phyloP scores from a whole-genome alignment of 2,329 filamentous ascomycete species.

The Iodosphaeria phyllophila region DNA sequence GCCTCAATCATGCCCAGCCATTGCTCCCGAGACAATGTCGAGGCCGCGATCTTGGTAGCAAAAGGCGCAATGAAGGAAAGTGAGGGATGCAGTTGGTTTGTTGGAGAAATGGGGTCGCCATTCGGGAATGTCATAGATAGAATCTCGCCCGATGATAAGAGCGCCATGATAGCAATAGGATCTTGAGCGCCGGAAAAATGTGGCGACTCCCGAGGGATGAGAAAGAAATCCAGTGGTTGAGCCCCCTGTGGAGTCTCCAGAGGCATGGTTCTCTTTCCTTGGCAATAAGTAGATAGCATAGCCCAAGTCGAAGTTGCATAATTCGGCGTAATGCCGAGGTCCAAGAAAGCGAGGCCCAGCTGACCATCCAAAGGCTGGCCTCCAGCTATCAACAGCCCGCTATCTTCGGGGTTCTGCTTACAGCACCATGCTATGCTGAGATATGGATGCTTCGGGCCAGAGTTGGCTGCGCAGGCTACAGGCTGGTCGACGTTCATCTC shows the following conservation, averaged over 20 bases:
- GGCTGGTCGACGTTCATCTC: conserved; percentile 57
- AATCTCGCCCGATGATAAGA: conserved; percentile 74
- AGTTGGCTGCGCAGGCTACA: conserved; percentile 26
- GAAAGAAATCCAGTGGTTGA: conserved; percentile 60
- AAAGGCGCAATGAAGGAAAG: conserved; percentile 84
- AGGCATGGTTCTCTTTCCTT: conserved; percentile 52
- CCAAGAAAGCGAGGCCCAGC: conserved; percentile 73
- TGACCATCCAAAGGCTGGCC: conserved; percentile 50
- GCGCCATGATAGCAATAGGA: conserved; percentile 64
- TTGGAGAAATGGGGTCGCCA: conserved; percentile 77
- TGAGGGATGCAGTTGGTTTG: conserved; percentile 80
- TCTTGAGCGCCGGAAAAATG: conserved; percentile 81
- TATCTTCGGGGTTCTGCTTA: conserved; percentile 86
- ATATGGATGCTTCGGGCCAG: conserved; percentile 53
- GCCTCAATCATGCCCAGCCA: conserved; percentile 89
- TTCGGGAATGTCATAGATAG: conserved; percentile 84
- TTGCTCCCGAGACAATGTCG: conserved; percentile 54
- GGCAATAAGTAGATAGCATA: conserved; percentile 57
- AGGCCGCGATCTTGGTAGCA: conserved; percentile 52
- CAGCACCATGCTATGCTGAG: conserved; percentile 79
- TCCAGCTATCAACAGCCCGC: conserved; percentile 69
- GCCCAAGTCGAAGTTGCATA: conserved; percentile 91
- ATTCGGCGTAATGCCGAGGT: conserved; percentile 72
- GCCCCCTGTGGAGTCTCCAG: conserved; percentile 62
- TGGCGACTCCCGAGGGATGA: conserved; percentile 67